These are phyloP conservation scores for Aspergillus transmontanensis DNA, from an alignment of 2,329 filamentous ascomycete genomes.

Conservation along the genomic window DNA sequence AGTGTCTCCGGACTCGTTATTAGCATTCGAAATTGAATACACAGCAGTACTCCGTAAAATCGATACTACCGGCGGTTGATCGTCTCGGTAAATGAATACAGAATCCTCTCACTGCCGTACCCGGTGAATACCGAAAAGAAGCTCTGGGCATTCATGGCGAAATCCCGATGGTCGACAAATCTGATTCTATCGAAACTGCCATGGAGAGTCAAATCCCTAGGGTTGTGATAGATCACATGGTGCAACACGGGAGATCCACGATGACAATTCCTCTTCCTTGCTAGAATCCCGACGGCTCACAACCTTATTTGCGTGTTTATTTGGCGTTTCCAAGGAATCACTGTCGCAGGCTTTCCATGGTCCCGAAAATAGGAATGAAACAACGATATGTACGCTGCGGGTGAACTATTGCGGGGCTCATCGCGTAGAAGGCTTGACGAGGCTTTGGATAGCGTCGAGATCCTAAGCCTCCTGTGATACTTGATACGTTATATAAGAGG, in stretches of 20 bases:
- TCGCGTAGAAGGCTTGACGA: neutral
- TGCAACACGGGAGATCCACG: neutral
- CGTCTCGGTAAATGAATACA: neutral
- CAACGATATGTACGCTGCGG: neutral
- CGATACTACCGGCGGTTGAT: neutral
- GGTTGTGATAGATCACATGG: neutral
- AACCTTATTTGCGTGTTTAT: neutral
- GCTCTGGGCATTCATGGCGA: neutral
- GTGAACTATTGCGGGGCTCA: neutral
- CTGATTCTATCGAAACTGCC: neutral
- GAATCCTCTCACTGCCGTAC: neutral
- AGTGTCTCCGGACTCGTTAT: neutral
- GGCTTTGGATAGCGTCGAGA: neutral
- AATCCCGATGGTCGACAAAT: neutral
- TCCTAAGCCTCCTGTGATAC: neutral
- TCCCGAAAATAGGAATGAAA: neutral
- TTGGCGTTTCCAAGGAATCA: neutral
- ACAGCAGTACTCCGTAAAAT: neutral
- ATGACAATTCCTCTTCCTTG: neutral
- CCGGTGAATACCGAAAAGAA: neutral
- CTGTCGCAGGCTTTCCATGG: neutral
- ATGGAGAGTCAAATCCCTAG: neutral
- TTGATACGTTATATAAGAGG: neutral
- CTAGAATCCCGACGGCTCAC: neutral
- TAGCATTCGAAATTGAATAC: neutral